Evolutionary conservation across 352 stramenopile species (phyloP).

Genomic region (Phytophthora palmivora): DNA sequence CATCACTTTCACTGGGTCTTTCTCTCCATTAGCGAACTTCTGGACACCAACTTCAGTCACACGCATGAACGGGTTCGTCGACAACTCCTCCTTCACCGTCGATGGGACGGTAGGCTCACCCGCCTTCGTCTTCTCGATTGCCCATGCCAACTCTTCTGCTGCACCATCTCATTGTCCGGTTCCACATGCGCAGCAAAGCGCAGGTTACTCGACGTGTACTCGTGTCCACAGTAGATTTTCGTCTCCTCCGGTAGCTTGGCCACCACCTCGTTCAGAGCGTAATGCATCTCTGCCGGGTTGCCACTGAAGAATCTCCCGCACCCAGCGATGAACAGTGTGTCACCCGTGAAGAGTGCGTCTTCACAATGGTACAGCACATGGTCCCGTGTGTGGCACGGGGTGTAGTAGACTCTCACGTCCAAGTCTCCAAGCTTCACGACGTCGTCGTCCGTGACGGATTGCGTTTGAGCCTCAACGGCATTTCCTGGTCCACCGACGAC

Average conservation of each 20-base stretch:
- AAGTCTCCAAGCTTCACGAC: constrained; percentile 72
- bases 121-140: constrained; percentile 42
- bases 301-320: constrained; percentile 90
- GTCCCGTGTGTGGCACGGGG: constrained; percentile 93
- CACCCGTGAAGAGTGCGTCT: constrained; percentile 89
- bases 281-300: constrained; percentile 86
- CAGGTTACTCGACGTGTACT: constrained; percentile 93
- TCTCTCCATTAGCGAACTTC: constrained; percentile 47
- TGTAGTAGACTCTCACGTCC: constrained; percentile 72
- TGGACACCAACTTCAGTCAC: constrained; percentile 58
- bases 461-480: constrained; percentile 64
- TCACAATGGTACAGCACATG: constrained; percentile 84
- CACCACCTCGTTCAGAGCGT: constrained; percentile 83
- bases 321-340: constrained; percentile 93
- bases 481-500: constrained; percentile 83
- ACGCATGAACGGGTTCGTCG: constrained; percentile 87
- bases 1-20: constrained; percentile 69
- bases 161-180: constrained; percentile 78
- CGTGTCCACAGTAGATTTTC: constrained; percentile 91
- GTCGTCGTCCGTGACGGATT: constrained; percentile 70
- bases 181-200: constrained; percentile 91
- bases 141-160: constrained; percentile 74
- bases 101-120: constrained; percentile 90
- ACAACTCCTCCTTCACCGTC: constrained; percentile 73
- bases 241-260: constrained; percentile 70